phyloP scores from a whole-genome alignment of 352 stramenopile species.

The Aphanomyces astaci region DNA sequence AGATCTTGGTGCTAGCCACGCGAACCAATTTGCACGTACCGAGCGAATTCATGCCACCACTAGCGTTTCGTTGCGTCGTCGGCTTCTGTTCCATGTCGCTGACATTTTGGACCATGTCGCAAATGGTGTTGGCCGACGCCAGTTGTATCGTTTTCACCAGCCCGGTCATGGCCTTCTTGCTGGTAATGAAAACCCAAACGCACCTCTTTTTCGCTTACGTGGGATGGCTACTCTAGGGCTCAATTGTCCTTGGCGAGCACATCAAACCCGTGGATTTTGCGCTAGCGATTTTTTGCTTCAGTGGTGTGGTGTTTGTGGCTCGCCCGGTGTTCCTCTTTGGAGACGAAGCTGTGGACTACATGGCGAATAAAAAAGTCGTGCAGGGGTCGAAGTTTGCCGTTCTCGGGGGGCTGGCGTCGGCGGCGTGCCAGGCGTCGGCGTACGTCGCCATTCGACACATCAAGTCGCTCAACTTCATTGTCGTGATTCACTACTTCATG shows the following conservation, averaged over 20 bases:
- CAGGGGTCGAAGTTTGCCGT: conserved; percentile 31
- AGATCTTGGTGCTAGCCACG: conserved; percentile 36
- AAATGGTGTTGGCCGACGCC: conserved; percentile 53
- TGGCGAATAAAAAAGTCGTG: too few relatives aligned
- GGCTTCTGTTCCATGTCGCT: conserved; percentile 43
- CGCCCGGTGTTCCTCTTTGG: conserved; percentile 17
- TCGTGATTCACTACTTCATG: conserved; percentile 18
- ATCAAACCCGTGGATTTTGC: conserved; percentile 2
- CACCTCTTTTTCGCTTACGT: too few relatives aligned
- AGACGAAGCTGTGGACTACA: conserved; percentile 8
- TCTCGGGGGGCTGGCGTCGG: conserved; percentile 28
- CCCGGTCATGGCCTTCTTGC: conserved; percentile 6
- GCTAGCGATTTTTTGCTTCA: background rate
- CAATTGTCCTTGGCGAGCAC: background rate
- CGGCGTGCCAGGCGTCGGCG: conserved; percentile 49
- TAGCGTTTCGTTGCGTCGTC: conserved; percentile 36
- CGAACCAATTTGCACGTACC: conserved; percentile 31
- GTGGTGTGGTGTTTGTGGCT: conserved; percentile 11
- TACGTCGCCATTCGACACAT: conserved; percentile 63
- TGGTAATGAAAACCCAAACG: too few relatives aligned
- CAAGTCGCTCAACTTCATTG: conserved; percentile 25
- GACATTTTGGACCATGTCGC: conserved; percentile 45
- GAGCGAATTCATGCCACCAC: conserved; percentile 30
- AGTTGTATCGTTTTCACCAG: conserved; percentile 49
- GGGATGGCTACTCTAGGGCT: background rate